Evolutionary conservation across 2,329 filamentous ascomycete genomes (phyloP), one percentile per base, ranked within the genome.

Genomic region (Hypocrella siamensis): DNA sequence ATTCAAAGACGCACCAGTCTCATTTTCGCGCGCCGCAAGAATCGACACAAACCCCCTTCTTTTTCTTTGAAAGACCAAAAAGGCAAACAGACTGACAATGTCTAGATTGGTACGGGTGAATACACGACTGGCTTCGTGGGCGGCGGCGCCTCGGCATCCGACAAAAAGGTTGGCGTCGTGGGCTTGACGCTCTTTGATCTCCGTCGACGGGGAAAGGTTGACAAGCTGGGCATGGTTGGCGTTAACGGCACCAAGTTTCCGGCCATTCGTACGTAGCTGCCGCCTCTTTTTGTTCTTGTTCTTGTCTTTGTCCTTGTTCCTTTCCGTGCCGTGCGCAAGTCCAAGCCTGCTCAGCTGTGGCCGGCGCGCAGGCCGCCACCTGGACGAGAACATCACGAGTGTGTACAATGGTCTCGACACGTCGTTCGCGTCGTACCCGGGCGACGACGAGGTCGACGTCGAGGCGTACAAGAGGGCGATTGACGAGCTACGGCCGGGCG

Each of bases 61-160:
- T n/a, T n/a, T n/a, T n/a, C n/a, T n/a, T n/a, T n/a, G n/a, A n/a
- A n/a, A n/a, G n/a, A n/a, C n/a, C n/a, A n/a, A n/a, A n/a, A n/a
- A n/a, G n/a, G n/a, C n/a, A n/a, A n/a, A n/a, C n/a, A 6, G 6
- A 7, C 16, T 24, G 31, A 29, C 17, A 17, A 11, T 11, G 16
- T 35, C 19, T 16, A 77, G 79, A 72, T 93, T 36, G 86, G 86
- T 41, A 93, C 86, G 9, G 88, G 86, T 48, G 86, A 94, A 67
- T 94, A 94, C 67, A 94, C 88, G 46, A 94, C 88, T 27, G 86
- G 86, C 35, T 94, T 90, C 45, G 85, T 93, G 35, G 84, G 82
- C 35, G 77, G 75, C 38, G 79, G 78, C 37, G 79, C 76, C 31
- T 93, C 84, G 4, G 77, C 71, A 9, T 93, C 84, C 31, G 88